phyloP scores from a whole-genome alignment of 1,284 basidiomycete genomes.

The Moniliella sp. region DNA sequence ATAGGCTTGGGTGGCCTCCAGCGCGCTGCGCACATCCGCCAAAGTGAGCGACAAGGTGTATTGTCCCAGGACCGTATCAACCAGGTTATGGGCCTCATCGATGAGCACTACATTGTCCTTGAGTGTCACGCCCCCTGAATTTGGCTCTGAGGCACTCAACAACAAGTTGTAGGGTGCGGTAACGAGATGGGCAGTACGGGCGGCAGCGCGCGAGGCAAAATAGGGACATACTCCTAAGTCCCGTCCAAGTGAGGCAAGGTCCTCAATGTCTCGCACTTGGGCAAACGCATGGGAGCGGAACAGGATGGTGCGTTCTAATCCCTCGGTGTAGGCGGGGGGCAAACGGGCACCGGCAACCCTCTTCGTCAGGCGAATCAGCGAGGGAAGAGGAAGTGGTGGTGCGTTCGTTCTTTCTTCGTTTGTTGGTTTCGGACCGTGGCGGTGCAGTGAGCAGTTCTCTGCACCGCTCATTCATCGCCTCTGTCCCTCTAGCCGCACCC shows the following conservation, averaged over 20 bases:
- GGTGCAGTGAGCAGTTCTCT: conserved; percentile 48
- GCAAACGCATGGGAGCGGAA: no score
- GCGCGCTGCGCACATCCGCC: conserved; percentile 44
- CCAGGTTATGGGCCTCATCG: conserved; percentile 71
- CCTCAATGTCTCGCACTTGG: conserved; percentile 76
- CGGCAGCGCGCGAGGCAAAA: conserved; percentile 66
- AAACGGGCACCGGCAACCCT: no score
- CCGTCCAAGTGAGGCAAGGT: conserved; percentile 55
- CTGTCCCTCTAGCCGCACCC: conserved; percentile 36
- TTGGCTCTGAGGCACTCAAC: conserved; percentile 59
- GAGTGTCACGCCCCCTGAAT: conserved; percentile 57
- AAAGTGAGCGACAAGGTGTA: conserved; percentile 54
- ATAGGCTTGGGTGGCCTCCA: conserved; percentile 60
- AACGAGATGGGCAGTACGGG: conserved; percentile 72
- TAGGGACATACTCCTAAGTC: conserved; percentile 61
- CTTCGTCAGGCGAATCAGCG: no score
- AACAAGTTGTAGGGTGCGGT: conserved; percentile 82
- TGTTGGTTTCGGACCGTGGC: conserved; percentile 11
- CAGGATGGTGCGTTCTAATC: no score
- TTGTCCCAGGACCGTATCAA: conserved; percentile 58
- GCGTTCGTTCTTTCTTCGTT: conserved; percentile 41
- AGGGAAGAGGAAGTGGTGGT: no score
- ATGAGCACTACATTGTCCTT: conserved; percentile 60
- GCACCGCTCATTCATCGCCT: conserved; percentile 78
- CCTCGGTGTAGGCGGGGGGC: no score